Base-by-base conservation (phyloP, 257 asterid species). In the Nicotiana sylvestris region DNA sequence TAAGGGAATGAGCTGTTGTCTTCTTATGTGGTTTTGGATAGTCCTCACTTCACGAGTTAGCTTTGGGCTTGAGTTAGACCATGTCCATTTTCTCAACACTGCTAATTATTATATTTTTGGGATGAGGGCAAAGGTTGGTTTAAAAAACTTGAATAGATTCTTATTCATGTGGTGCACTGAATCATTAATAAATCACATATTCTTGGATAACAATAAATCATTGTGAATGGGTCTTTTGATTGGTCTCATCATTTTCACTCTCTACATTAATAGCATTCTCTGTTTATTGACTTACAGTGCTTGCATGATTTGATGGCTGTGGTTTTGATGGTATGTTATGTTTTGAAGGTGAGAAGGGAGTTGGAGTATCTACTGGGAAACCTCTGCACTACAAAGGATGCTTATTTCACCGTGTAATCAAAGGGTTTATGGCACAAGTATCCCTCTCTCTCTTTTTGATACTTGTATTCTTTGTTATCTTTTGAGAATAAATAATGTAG, bases 351-450 rank as follows among this genome's bases (percentile, higher is more conserved):
- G 98, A 94, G 91, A 94, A 93, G 83, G 98, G 98, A 77, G 85
- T 88, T 81, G 99, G 99, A 86, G 80, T 61, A 78, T 86, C 93
- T 66, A 90, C 99, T 2, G 94, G 97, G 81, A 96, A 94, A 89
- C 96, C 97, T 87, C 90, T 94, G 81, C 97, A 96, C 90, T 96
- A 90, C 93, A 96, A 94, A 88, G 97, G 98, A 82, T 84, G 94
- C 76, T 82, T 89, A 53, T 94, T 96, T 85, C 99, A 96, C 81
- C 98, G 98, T 87, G 92, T 96, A 81, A 93, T 96, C 66, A 93
- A 89, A 87, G 99, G 97, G 82, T 96, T 96, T 88, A 96, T 96
- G 99, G 97, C 96, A 29, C 98, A 94, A 86, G 99, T 96, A 90
- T 90, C 37, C 25, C 33, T 64, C 69, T 29, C 69, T 27, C 39